A percentile compares a stretch with the other conserved stretches of the same genome.
Evolutionary conservation across 495 filamentous ascomycete species (phyloP).

Genomic region (Margaritispora aquatica): DNA sequence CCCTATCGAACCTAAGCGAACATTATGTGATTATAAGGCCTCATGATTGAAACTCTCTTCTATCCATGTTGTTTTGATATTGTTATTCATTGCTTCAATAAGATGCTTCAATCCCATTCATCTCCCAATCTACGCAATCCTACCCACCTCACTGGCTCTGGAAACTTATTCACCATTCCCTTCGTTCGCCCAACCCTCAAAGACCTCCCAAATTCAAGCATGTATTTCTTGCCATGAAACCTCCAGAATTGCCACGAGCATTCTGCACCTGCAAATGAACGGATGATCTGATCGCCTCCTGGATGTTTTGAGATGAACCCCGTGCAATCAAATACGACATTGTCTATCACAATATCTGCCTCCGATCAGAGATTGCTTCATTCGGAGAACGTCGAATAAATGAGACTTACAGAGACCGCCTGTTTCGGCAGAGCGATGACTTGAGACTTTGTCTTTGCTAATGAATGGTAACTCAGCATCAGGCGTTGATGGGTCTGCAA

Average conservation of each 20-base stretch:
- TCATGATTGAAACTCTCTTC: too few relatives aligned
- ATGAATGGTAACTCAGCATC: slow-evolving; percentile 4
- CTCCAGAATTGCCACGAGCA: slow-evolving; percentile 14
- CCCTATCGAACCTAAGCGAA: too few relatives aligned
- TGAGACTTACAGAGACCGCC: slow-evolving; percentile 4
- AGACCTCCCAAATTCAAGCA: slow-evolving; percentile 4
- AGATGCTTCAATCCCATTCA: slow-evolving; percentile 10
- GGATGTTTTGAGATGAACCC: slow-evolving; percentile 7
- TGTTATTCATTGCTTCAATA: too few relatives aligned
- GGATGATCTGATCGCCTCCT: slow-evolving; percentile 8
- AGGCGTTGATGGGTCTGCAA: not conserved
- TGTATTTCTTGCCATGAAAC: slow-evolving; percentile 6
- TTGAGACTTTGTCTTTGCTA: not conserved
- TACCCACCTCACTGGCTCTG: slow-evolving; percentile 8
- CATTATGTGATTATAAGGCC: too few relatives aligned
- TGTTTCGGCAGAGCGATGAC: not conserved
- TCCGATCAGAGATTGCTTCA: not conserved
- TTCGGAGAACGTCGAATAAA: too few relatives aligned
- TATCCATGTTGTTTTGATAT: too few relatives aligned
- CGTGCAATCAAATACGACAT: slow-evolving; percentile 9
- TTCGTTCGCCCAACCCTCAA: slow-evolving; percentile 12
- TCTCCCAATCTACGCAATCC: slow-evolving; percentile 6
- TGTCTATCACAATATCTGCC: slow-evolving; percentile 5
- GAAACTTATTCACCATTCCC: slow-evolving; percentile 4
- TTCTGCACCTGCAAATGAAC: slow-evolving; percentile 4